Percentiles rank a stretch among this genome's conserved stretches.
Conservation (phyloP, 106 monocot genomes). For the Iris macrosiphon region DNA sequence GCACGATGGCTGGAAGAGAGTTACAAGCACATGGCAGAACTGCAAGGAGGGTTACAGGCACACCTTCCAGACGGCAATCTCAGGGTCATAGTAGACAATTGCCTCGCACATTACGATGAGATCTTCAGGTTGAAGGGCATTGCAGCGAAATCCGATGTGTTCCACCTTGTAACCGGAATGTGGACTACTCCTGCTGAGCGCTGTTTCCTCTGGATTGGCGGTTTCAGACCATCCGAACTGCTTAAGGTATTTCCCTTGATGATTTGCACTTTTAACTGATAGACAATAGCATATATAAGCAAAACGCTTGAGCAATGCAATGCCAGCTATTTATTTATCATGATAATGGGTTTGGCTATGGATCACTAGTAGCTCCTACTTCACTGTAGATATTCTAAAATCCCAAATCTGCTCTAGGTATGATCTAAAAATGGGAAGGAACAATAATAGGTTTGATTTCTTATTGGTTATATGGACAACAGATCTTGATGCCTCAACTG, state of each 20-base stretch:
- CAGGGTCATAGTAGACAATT: conserved; percentile 63
- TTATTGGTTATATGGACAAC: not conserved
- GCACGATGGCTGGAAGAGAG: conserved; percentile 76
- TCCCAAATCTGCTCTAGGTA: too few relatives aligned
- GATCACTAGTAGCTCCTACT: too few relatives aligned
- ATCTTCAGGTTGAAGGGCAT: conserved; percentile 58
- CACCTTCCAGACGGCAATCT: conserved; percentile 63
- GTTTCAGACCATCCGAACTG: conserved; percentile 85
- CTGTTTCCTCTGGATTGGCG: conserved; percentile 95
- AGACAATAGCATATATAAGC: too few relatives aligned
- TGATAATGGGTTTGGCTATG: too few relatives aligned
- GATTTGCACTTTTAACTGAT: too few relatives aligned
- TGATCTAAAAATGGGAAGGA: too few relatives aligned
- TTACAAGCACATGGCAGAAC: conserved; percentile 54
- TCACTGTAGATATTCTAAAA: too few relatives aligned
- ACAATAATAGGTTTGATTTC: too few relatives aligned
- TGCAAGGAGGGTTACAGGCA: conserved; percentile 52
- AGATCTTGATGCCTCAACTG: conserved; percentile 74
- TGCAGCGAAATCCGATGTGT: conserved; percentile 65
- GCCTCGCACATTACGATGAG: conserved; percentile 63
- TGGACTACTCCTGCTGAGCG: conserved; percentile 86
- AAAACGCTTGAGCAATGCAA: too few relatives aligned
- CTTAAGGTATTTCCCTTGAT: conserved; percentile 72
- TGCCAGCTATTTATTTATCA: too few relatives aligned
- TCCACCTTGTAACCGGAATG: conserved; percentile 87